These are phyloP conservation scores for Naganishia albida DNA, from an alignment of 1,284 basidiomycete genomes.

Conservation along the genomic window DNA sequence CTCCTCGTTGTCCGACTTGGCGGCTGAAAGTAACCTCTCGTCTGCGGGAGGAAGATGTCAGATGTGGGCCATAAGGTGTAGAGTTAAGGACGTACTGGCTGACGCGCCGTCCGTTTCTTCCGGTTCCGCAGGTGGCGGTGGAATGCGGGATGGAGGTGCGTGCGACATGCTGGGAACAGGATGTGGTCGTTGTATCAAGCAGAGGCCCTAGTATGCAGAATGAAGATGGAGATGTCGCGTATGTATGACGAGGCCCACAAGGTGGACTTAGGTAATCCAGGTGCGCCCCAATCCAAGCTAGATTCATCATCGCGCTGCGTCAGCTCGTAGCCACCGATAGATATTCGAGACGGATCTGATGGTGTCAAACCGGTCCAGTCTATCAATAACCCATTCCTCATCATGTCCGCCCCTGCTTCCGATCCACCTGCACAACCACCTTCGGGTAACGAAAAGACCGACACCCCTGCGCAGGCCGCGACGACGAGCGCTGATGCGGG, in stretches of 20 bases:
- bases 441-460: constrained; percentile 7
- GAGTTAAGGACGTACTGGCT: constrained; percentile 47
- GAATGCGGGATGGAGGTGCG: constrained; percentile 39
- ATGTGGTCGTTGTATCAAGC: not conserved
- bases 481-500: not conserved
- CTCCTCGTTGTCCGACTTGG: constrained; percentile 72
- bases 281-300: not conserved
- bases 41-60: constrained; percentile 56
- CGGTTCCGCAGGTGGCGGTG: constrained; percentile 45
- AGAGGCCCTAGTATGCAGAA: not conserved
- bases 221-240: not conserved
- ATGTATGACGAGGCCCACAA: not conserved
- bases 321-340: constrained; percentile 5
- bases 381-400: not conserved
- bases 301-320: constrained; percentile 16
- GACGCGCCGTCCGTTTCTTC: constrained; percentile 47
- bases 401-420: constrained; percentile 28
- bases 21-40: constrained; percentile 71
- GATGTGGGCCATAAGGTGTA: too few relatives aligned
- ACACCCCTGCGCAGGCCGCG: not conserved
- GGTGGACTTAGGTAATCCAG: not conserved
- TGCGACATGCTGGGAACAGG: constrained; percentile 5
- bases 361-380: not conserved
- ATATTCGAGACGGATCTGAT: not conserved
- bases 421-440: constrained; percentile 28